Conservation (phyloP, 345 rosid species). For the Bruguiera gymnorhiza region DNA sequence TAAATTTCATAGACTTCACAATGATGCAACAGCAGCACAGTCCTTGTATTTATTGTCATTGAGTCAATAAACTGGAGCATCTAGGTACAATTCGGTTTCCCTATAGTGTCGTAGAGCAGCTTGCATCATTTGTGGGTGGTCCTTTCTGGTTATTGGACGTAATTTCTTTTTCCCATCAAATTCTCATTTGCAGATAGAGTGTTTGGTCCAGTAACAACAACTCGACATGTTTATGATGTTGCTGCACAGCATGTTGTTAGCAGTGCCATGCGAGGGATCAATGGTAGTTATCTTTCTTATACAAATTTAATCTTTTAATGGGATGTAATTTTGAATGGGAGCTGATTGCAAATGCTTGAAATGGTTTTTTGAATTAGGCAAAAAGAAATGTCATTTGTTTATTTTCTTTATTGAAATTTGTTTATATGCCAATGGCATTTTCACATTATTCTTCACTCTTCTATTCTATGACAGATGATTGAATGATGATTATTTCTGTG, state of each 20-base stretch:
- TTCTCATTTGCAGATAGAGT: conserved; percentile 51
- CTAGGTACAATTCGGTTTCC: too few species aligned
- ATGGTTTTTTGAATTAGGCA: too few species aligned
- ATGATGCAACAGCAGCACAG: too few species aligned
- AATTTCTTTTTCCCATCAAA: background rate
- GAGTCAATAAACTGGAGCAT: too few species aligned
- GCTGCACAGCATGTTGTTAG: conserved; percentile 82
- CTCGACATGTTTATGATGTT: conserved; percentile 76
- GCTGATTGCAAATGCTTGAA: background rate
- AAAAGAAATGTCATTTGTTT: background rate
- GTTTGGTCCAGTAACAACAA: conserved; percentile 87
- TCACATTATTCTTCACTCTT: background rate
- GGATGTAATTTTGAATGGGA: background rate
- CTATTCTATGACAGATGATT: too few species aligned
- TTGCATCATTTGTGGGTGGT: too few species aligned
- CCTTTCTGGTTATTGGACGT: too few species aligned
- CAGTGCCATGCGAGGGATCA: conserved; percentile 78
- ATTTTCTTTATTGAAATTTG: background rate
- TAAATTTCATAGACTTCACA: too few species aligned
- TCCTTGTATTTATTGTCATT: too few species aligned
- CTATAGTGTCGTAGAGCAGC: too few species aligned
- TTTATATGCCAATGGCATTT: background rate
- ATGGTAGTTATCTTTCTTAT: conserved; percentile 43
- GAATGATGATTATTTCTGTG: too few species aligned
- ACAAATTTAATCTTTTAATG: background rate